phyloP scores from a whole-genome alignment of 768 basidiomycete genomes.

The Termitomyces bulborhizus region DNA sequence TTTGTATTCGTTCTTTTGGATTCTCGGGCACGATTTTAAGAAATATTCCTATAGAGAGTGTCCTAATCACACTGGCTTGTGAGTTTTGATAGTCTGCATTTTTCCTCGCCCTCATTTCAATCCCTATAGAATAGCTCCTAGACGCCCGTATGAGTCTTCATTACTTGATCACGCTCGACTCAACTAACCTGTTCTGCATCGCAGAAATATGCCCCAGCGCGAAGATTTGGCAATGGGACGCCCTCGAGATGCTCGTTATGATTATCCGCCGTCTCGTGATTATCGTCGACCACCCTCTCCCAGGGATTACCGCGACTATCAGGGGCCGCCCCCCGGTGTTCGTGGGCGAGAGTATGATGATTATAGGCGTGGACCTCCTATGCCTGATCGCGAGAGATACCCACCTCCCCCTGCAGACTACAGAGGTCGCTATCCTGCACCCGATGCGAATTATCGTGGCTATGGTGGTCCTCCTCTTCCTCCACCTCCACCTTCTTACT shows the following conservation, averaged over 20 bases:
- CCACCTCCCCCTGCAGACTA: slow-evolving; percentile 44
- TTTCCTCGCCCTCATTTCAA: not conserved
- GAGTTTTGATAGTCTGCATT: slow-evolving; percentile 21
- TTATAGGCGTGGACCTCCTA: slow-evolving; percentile 44
- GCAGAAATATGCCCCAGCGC: slow-evolving; percentile 37
- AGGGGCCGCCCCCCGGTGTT: slow-evolving; percentile 36
- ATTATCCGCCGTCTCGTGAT: slow-evolving; percentile 58
- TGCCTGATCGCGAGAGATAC: slow-evolving; percentile 46
- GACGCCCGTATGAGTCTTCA: slow-evolving; percentile 43
- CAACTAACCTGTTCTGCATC: slow-evolving; percentile 41
- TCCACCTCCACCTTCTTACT: slow-evolving; percentile 38
- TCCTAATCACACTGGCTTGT: slow-evolving; percentile 51
- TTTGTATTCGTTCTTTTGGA: slow-evolving; percentile 23
- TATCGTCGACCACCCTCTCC: slow-evolving; percentile 57
- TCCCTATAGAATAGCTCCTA: slow-evolving; percentile 24
- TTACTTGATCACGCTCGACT: slow-evolving; percentile 57
- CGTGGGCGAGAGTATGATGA: slow-evolving; percentile 70
- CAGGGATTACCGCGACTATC: slow-evolving; percentile 65
- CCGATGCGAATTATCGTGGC: slow-evolving; percentile 46
- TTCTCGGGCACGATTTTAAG: not conserved
- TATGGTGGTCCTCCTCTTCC: slow-evolving; percentile 47
- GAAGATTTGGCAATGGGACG: slow-evolving; percentile 50
- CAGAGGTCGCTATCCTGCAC: slow-evolving; percentile 53
- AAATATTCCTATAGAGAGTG: slow-evolving; percentile 51
- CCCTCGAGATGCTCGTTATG: slow-evolving; percentile 52